These are phyloP conservation scores for Ilyonectria destructans DNA, from an alignment of 2,329 filamentous ascomycete genomes.

Conservation along the genomic window DNA sequence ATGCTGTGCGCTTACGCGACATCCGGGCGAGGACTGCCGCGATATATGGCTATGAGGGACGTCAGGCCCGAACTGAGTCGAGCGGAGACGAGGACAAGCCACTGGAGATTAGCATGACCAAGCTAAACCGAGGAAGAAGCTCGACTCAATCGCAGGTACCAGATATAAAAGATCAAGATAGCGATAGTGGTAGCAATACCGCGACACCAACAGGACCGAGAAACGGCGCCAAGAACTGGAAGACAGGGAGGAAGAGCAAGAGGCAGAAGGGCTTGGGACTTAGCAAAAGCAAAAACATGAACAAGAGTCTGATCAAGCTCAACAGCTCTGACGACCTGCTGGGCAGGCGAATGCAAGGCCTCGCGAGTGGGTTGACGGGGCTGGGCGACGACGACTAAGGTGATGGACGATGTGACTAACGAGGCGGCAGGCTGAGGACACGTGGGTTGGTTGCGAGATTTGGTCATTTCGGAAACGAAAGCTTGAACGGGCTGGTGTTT, in stretches of 20 bases:
- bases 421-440: slow-evolving; percentile 7
- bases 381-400: slow-evolving; percentile 60
- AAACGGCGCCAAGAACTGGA: slow-evolving; percentile 47
- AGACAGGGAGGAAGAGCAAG: slow-evolving; percentile 45
- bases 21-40: slow-evolving; percentile 35
- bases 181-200: slow-evolving; percentile 40
- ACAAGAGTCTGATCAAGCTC: slow-evolving; percentile 68
- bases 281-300: slow-evolving; percentile 59
- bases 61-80: slow-evolving; percentile 66
- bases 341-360: slow-evolving; percentile 71
- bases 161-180: slow-evolving; percentile 34
- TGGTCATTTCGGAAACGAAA: slow-evolving; percentile 30
- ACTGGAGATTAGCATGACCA: slow-evolving; percentile 83
- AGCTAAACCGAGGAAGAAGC: slow-evolving; percentile 57
- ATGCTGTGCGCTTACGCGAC: slow-evolving; percentile 55
- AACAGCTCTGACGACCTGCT: slow-evolving; percentile 73
- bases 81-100: slow-evolving; percentile 86
- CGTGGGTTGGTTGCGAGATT: slow-evolving; percentile 21
- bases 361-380: slow-evolving; percentile 69
- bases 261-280: slow-evolving; percentile 50
- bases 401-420: not conserved
- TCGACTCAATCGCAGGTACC: slow-evolving; percentile 42
- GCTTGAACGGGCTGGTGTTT: slow-evolving; percentile 15
- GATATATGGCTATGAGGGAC: slow-evolving; percentile 47
- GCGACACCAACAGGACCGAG: slow-evolving; percentile 36